phyloP scores from a whole-genome alignment of 768 basidiomycete genomes.

The Serendipita vermifera region DNA sequence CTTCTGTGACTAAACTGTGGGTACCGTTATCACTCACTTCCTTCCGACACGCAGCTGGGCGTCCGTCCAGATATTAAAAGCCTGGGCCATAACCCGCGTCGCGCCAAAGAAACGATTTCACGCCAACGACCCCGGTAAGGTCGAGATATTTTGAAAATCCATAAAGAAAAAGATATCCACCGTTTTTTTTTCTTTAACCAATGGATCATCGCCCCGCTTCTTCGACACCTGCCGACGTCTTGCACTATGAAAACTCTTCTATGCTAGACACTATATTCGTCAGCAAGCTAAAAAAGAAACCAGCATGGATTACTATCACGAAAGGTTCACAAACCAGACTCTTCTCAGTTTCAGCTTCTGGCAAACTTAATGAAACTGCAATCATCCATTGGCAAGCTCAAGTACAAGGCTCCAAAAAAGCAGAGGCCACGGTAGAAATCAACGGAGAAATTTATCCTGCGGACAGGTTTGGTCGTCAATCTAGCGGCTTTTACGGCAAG shows the following conservation, averaged over 20 bases:
- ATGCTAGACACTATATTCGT: neutral
- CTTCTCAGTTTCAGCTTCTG: neutral
- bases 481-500: neutral
- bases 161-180: no score
- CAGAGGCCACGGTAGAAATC: neutral
- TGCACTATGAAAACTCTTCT: neutral
- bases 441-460: neutral
- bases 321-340: neutral
- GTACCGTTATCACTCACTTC: no score
- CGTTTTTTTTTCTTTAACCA: no score
- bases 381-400: neutral
- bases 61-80: no score
- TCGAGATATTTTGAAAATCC: no score
- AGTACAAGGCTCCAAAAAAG: neutral
- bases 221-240: no score
- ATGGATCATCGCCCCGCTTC: no score
- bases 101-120: no score
- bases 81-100: no score
- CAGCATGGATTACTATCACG: neutral
- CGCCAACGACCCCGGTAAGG: no score
- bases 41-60: no score
- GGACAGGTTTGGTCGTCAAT: neutral
- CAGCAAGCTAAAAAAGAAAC: neutral
- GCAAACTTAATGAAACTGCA: neutral
- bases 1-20: no score